Percentiles rank a stretch among this genome's conserved stretches.
These are phyloP conservation scores for Talaromyces ruber DNA, from an alignment of 495 filamentous ascomycete genomes.

Conservation along the genomic window DNA sequence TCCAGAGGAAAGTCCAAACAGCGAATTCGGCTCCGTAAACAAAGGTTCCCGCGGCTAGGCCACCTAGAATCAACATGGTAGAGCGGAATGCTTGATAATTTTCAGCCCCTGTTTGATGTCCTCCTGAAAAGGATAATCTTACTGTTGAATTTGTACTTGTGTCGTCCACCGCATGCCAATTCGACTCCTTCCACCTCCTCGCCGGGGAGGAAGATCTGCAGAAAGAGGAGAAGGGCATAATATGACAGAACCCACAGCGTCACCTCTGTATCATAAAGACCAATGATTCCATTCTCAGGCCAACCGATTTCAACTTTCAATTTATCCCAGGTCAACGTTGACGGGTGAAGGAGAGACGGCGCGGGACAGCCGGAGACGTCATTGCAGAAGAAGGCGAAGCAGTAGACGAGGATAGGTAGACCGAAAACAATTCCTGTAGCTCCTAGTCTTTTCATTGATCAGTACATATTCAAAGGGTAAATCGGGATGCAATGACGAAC, in stretches of 20 bases:
- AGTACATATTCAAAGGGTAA: conserved; percentile 11
- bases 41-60: conserved; percentile 64
- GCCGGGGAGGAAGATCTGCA: conserved; percentile 75
- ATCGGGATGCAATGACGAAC: conserved; percentile 46
- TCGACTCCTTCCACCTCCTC: conserved; percentile 60
- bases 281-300: conserved; percentile 58
- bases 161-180: conserved; percentile 59
- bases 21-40: conserved; percentile 72
- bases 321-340: conserved; percentile 56
- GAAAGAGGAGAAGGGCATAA: conserved; percentile 64
- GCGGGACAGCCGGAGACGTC: conserved; percentile 86
- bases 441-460: conserved; percentile 51
- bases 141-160: conserved; percentile 92
- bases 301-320: conserved; percentile 74
- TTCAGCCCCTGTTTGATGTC: conserved; percentile 6
- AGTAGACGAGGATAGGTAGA: conserved; percentile 66
- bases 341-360: conserved; percentile 72
- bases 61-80: conserved; percentile 56
- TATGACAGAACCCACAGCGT: conserved; percentile 63
- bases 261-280: conserved; percentile 50
- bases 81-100: conserved; percentile 59
- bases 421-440: conserved; percentile 66
- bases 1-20: conserved; percentile 86
- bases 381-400: conserved; percentile 79
- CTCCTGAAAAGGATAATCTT: conserved; percentile 10